Evolutionary conservation across 768 basidiomycete species (phyloP), one percentile per base, ranked within the genome.

Genomic region (Arthromyces matolae): DNA sequence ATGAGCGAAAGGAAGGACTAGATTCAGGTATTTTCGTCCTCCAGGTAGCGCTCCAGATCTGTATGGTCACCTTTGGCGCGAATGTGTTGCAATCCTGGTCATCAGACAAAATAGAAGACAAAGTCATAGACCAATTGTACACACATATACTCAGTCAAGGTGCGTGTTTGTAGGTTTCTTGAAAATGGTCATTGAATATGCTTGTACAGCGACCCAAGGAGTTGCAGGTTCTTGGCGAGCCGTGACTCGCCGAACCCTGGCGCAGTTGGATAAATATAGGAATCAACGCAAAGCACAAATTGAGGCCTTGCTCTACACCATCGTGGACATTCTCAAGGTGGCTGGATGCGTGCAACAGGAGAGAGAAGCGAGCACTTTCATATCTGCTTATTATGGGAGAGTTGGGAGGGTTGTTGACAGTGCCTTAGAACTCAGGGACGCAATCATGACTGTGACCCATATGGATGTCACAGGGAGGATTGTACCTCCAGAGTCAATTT

Each of bases 181-280:
- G 37, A 42, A 29, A 12, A 39, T 48, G 4, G n/a, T 35, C 20
- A 34, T 32, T 31, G 31, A 33, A 20, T 16, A 22, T 44, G 5
- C n/a, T 23, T 5, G 12, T 24, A 39, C 43, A 78, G 79, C 81
- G 56, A 67, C 70, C 22, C 79, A 79, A 59, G 68, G 73, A 1
- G 70, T 77, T 23, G 72, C 79, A 13, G 80, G 78, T 40, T 67
- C 74, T 22, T 82, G 80, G 80, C 71, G 80, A 47, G 72, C 79
- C 20, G 51, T 82, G 52, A 81, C 80, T 22, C 68, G 75, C 41
- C 63, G 43, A 69, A 74, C 16, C n/a, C n/a, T n/a, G n/a, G n/a
- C n/a, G n/a, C n/a, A n/a, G n/a, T n/a, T n/a, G n/a, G n/a, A 60
- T 38, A 47, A 23, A 28, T 32, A 23, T 24, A 28, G 19, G 39